phyloP scores from a whole-genome alignment of 495 filamentous ascomycete genomes.

The Neurospora hispaniola region DNA sequence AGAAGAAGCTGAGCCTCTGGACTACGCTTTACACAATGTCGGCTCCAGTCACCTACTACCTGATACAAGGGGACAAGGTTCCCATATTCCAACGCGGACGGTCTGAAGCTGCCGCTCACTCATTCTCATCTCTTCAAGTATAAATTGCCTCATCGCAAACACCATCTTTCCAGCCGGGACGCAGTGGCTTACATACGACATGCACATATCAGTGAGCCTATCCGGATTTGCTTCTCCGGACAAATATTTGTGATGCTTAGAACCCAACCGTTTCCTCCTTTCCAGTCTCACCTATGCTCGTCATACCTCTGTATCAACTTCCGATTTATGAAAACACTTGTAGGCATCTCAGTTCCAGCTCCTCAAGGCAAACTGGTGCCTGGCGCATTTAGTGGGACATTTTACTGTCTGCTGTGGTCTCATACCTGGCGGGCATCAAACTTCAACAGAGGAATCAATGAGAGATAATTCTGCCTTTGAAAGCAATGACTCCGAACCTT shows the following conservation, averaged over 20 bases:
- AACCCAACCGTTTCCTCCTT: background rate
- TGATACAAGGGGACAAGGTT: background rate
- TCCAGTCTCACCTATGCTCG: background rate
- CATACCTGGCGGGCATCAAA: background rate
- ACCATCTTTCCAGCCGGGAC: no score
- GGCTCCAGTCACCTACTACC: background rate
- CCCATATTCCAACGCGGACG: background rate
- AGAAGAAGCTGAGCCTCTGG: background rate
- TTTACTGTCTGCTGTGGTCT: background rate
- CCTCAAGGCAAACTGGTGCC: no score
- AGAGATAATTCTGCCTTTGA: background rate
- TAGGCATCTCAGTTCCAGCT: no score
- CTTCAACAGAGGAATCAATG: background rate
- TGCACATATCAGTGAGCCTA: background rate
- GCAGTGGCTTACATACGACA: background rate
- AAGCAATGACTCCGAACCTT: no score
- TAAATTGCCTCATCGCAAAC: no score
- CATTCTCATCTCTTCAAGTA: no score
- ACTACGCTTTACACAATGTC: background rate
- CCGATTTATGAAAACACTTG: no score
- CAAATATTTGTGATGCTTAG: background rate
- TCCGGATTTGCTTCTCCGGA: background rate
- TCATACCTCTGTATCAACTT: no score
- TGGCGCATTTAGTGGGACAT: no score
- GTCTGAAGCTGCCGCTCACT: no score